Evolutionary conservation across 768 basidiomycete genomes (phyloP).

Genomic region (Tulasnella sp.): DNA sequence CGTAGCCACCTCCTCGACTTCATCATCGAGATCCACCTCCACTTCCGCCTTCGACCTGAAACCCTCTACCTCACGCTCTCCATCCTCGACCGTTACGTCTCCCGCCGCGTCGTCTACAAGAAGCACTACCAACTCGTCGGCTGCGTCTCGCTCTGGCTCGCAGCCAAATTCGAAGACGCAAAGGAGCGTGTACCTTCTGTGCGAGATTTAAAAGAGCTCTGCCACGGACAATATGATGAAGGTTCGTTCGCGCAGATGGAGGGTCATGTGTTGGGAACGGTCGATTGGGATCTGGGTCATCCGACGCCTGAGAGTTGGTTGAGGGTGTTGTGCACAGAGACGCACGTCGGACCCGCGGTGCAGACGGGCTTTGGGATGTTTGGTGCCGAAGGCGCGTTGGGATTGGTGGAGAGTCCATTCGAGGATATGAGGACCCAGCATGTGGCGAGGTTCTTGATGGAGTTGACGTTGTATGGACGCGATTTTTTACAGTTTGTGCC

Average conservation of each 20-base stretch:
- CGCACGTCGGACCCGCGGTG: conserved; percentile 7
- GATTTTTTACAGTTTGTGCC: conserved; percentile 84
- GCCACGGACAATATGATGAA: conserved; percentile 94
- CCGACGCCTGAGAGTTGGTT: conserved; percentile 98
- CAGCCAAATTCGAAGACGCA: conserved; percentile 97
- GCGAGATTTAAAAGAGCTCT: conserved; percentile 87
- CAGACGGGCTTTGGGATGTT: conserved; percentile 10
- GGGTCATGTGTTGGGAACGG: conserved; percentile 89
- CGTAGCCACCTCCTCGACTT: conserved; percentile 97
- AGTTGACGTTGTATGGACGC: conserved; percentile 94
- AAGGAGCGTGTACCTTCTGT: conserved; percentile 97
- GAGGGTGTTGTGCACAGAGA: conserved; percentile 37
- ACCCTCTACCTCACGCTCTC: conserved; percentile 97
- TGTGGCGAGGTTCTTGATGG: conserved; percentile 97
- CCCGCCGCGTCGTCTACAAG: conserved; percentile 95
- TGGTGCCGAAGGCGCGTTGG: conserved; percentile 45
- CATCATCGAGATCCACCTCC: conserved; percentile 96
- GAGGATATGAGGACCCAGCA: conserved; percentile 90
- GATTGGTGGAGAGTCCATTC: conserved; percentile 21
- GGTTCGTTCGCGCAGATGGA: conserved; percentile 99
- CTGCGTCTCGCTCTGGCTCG: conserved; percentile 97
- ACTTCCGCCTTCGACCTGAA: conserved; percentile 94
- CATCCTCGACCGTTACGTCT: conserved; percentile 98
- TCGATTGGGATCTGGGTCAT: conserved; percentile 93
- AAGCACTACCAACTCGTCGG: conserved; percentile 99